Base-by-base conservation (phyloP, 2,329 filamentous ascomycete genomes). In the Hirsutella minnesotensis region DNA sequence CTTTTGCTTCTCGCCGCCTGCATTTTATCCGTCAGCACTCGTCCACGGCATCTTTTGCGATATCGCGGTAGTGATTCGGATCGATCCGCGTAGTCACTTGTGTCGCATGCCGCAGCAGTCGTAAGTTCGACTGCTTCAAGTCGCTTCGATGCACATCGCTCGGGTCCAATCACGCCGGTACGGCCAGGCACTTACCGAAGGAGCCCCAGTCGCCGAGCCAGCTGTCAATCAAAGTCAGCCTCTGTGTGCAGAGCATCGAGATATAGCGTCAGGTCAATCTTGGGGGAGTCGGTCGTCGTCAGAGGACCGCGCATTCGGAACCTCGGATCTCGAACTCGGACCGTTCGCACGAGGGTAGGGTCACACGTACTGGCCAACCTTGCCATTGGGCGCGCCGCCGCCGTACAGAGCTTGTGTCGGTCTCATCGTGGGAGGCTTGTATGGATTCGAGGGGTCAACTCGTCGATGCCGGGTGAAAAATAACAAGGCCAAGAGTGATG, bases 121-220 rank as follows among this genome's bases (percentile, higher is more conserved):
- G 16, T n/a, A 8, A 5, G 18, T n/a, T 13, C 9, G 13, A 9
- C 15, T 9, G 9, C 9, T 35, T 9, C 13, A 35, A 35, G 33
- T 9, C 16, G 9, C 5, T 35, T 18, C 15, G 9, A 35, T n/a
- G 33, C 33, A 5, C 31, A 9, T 5, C 33, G 33, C 9, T n/a
- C 15, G 16, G 16, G 18, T n/a, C 9, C 12, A 4, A 35, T 18
- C 8, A 12, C 18, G 13, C 15, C 33, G 33, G 15, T n/a, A 35
- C 16, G 13, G 16, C 9, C n/a, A 9, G 9, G 33, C 33, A 35
- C 33, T 35, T 18, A 87, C 83, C 84, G 51, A 89, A 68, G 57
- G 70, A 68, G 57, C 85, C 85, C 83, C 84, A 90, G 63, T 67
- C 66, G 54, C 85, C 85, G 46, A 89, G 67, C 65, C 71, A 88